A percentile compares a stretch with the other conserved stretches of the same genome.
phyloP scores from a whole-genome alignment of 208 protist species.

The Acanthamoeba castellanii region DNA sequence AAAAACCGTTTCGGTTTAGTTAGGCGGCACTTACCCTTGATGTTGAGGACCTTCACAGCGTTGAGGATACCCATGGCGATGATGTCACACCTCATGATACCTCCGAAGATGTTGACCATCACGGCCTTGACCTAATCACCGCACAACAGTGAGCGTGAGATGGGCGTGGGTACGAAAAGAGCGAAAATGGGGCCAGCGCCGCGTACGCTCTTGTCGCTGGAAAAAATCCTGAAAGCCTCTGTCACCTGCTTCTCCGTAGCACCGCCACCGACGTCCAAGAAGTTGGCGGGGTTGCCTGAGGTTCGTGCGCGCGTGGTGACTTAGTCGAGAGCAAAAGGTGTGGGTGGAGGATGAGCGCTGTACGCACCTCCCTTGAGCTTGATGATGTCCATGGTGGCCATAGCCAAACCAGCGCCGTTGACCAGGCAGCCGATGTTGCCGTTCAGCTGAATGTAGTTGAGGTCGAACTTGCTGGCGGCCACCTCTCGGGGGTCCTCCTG shows the following conservation, averaged over 20 bases:
- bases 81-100: constrained; percentile 99
- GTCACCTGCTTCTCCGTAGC: constrained; percentile 93
- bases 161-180: too few species aligned
- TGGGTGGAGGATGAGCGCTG: constrained; percentile 23
- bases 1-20: constrained; percentile 88
- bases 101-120: constrained; percentile 99
- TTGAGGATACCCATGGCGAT: constrained; percentile 98
- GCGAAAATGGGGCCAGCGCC: not conserved
- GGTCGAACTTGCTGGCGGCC: constrained; percentile 95
- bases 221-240: constrained; percentile 98
- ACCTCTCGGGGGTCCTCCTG: constrained; percentile 94
- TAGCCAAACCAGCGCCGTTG: constrained; percentile 99
- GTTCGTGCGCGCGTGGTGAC: too few species aligned
- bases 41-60: constrained; percentile 91
- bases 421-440: constrained; percentile 98
- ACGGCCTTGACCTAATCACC: constrained; percentile 92
- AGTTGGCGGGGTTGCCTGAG: constrained; percentile 96
- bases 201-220: constrained; percentile 80
- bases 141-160: not conserved
- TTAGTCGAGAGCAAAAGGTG: too few species aligned
- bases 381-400: constrained; percentile 99
- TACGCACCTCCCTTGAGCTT: constrained; percentile 95
- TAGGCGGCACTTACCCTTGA: constrained; percentile 90
- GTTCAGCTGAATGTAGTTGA: constrained; percentile 99
- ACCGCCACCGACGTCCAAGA: constrained; percentile 98